A percentile compares a stretch with the other conserved stretches of the same genome.
These are phyloP conservation scores for Prunella vulgaris DNA, from an alignment of 257 asterid species.

Conservation along the genomic window DNA sequence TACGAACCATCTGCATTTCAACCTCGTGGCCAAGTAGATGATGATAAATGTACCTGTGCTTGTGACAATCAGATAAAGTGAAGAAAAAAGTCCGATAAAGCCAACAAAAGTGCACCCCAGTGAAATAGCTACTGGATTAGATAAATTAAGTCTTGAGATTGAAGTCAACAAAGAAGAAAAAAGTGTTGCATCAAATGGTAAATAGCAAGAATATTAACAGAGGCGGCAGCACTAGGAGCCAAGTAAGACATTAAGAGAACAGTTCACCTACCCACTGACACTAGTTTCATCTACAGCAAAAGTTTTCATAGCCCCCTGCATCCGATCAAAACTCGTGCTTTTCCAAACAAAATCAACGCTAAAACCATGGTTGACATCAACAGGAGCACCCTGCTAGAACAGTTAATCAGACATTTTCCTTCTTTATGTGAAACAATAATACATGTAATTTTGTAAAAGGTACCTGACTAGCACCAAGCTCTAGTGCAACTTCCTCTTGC, in stretches of 20 bases:
- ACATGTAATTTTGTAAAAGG: background rate
- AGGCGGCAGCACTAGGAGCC: background rate
- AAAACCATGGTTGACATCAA: constrained; percentile 85
- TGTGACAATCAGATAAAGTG: constrained; percentile 8
- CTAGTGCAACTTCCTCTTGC: constrained; percentile 99
- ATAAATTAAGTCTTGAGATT: background rate
- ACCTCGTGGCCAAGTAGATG: constrained; percentile 98
- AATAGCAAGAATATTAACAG: too few relatives aligned
- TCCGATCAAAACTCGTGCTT: constrained; percentile 98
- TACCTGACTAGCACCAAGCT: constrained; percentile 96
- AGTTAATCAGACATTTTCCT: constrained; percentile 15
- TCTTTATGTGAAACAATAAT: background rate
- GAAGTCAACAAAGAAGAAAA: background rate
- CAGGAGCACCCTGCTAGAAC: constrained; percentile 79
- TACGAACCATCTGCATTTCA: constrained; percentile 98
- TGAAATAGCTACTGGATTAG: background rate
- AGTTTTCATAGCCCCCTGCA: constrained; percentile 99
- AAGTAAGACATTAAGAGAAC: background rate
- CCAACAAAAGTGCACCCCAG: background rate
- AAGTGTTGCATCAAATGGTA: background rate
- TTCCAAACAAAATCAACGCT: constrained; percentile 99
- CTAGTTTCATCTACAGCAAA: constrained; percentile 99
- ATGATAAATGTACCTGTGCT: constrained; percentile 87
- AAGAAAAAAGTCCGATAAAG: background rate
- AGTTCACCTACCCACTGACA: constrained; percentile 86